These are phyloP conservation scores for Diaporthe citri DNA, from an alignment of 2,329 filamentous ascomycete species.

Conservation along the genomic window DNA sequence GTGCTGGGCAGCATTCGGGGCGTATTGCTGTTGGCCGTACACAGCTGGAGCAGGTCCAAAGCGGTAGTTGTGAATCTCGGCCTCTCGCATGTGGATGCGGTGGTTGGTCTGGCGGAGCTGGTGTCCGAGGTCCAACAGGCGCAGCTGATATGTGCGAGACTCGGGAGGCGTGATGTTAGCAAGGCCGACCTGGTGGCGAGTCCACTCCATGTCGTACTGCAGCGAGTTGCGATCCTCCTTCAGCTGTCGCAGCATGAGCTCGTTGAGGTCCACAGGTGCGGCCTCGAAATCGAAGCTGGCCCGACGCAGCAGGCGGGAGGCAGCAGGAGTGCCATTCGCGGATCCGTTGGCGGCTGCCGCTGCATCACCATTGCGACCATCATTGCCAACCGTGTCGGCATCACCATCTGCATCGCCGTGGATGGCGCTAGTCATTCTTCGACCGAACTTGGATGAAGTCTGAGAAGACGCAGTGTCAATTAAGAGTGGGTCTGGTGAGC, in stretches of 20 bases:
- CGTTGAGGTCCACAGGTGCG: constrained; percentile 44
- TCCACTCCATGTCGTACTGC: constrained; percentile 57
- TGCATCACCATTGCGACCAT: background rate
- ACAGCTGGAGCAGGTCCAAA: background rate
- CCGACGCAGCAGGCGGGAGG: background rate
- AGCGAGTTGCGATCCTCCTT: constrained; percentile 58
- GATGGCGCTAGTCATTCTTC: constrained; percentile 15
- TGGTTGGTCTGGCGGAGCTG: constrained; percentile 58
- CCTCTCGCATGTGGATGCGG: constrained; percentile 53
- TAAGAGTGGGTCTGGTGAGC: constrained; percentile 7
- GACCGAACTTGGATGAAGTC: constrained; percentile 12
- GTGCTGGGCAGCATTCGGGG: background rate
- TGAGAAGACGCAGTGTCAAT: background rate
- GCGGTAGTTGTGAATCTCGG: constrained; percentile 48
- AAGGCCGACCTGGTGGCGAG: constrained; percentile 49
- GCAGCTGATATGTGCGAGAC: constrained; percentile 56
- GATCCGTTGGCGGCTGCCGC: background rate
- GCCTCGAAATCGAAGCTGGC: constrained; percentile 35
- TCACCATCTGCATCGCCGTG: constrained; percentile 18
- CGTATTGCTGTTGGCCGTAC: background rate
- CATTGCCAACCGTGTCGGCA: constrained; percentile 2
- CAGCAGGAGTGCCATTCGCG: background rate
- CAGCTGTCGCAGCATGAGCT: constrained; percentile 53
- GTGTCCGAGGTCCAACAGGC: constrained; percentile 57
- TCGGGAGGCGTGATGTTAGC: constrained; percentile 55